A percentile compares a stretch with the other conserved stretches of the same genome.
Conservation (phyloP, 2,329 filamentous ascomycete genomes). For the Tolypocladium ovalisporum region DNA sequence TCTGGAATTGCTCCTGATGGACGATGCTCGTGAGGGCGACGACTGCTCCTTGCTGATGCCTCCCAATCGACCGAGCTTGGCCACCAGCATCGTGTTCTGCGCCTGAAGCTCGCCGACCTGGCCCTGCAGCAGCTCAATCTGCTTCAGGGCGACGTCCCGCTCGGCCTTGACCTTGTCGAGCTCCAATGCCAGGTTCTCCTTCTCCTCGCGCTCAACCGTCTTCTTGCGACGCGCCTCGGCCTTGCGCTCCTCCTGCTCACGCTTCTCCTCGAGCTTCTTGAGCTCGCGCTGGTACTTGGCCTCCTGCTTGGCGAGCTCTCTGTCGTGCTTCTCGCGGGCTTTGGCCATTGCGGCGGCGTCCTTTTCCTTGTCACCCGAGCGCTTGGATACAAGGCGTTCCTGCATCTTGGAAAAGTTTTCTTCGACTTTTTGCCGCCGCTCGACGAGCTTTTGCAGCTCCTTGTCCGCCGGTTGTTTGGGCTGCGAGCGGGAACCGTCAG, state of each 20-base stretch:
- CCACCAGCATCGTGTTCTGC: slow-evolving; percentile 48
- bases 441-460: slow-evolving; percentile 52
- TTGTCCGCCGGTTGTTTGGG: slow-evolving; percentile 34
- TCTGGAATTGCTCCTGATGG: neutral
- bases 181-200: slow-evolving; percentile 35
- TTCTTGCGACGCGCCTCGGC: slow-evolving; percentile 40
- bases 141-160: slow-evolving; percentile 38
- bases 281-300: slow-evolving; percentile 56
- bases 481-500: slow-evolving; percentile 26
- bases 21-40: neutral
- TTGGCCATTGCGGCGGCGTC: slow-evolving; percentile 43
- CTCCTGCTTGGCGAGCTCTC: slow-evolving; percentile 53
- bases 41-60: slow-evolving; percentile 20
- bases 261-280: slow-evolving; percentile 52
- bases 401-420: slow-evolving; percentile 48
- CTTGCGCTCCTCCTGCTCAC: slow-evolving; percentile 50
- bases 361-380: slow-evolving; percentile 35
- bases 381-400: slow-evolving; percentile 33
- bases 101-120: slow-evolving; percentile 47
- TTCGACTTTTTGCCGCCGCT: slow-evolving; percentile 50
- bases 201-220: slow-evolving; percentile 41
- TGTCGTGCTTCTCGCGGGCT: slow-evolving; percentile 51
- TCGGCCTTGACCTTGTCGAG: slow-evolving; percentile 41
- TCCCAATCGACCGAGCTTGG: slow-evolving; percentile 35
- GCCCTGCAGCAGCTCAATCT: slow-evolving; percentile 42